Evolutionary conservation across 208 protist genomes (phyloP), one percentile per base, ranked within the genome.

Genomic region (Leptomonas pyrrhocoris): DNA sequence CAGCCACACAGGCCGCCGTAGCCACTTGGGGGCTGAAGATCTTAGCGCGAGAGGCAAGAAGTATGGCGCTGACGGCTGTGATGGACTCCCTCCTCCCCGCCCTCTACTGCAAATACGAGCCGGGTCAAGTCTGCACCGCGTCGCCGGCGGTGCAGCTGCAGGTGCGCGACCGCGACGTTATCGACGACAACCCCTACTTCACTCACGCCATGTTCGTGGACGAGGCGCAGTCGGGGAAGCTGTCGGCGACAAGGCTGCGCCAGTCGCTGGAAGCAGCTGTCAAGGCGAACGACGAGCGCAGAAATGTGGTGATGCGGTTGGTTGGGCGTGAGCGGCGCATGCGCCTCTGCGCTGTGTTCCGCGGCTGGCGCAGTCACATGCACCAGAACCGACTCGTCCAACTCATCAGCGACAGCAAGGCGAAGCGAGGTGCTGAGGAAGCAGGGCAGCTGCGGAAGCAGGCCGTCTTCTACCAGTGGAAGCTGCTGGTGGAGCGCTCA

Each of bases 161-260:
- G 49, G 56, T 92, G 56, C 71, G 51, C 19, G 84, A 90, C 40
- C 70, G 45, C 21, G 68, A 65, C 38, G 79, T 69, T 1, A 36
- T 94, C 30, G 68, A 65, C 27, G 62, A 84, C 64, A 96, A 96
- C 69, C 88, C 91, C 9, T 94, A 84, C 72, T 90, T 96, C 34
- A 92, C 88, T 5, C 91, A 96, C 77, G 61, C 78, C 38, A 96
- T 92, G 83, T 93, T 84, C 63, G 79, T 93, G 59, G 83, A 94
- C 50, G 81, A 92, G 55, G 78, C 89, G 15, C 49, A 72, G 31
- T 69, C 79, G 4, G 77, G 80, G 42, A 71, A 81, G 45, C 36
- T 34, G 45, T 81, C 66, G 7, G 71, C 85, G 28, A 28, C 38
- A 21, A 43, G 79, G 40, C 74, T 93, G 21, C 63, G 66, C 16